Base-by-base conservation (phyloP, 225 moss, liverwort and hornwort species). In the Rhytidiadelphus loreus region DNA sequence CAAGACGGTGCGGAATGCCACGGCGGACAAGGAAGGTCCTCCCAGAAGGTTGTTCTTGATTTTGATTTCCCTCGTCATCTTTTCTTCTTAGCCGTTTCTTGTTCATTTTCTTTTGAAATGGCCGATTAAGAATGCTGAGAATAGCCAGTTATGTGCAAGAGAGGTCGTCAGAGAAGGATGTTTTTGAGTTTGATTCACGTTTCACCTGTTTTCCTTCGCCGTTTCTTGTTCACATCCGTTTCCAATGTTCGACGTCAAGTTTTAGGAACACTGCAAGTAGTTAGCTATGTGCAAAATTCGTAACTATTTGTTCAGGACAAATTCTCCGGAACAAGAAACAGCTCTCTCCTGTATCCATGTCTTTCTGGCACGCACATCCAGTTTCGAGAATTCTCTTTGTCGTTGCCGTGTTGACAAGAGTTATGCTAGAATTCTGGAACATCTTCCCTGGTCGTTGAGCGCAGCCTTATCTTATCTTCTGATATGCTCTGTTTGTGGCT, bases 1-100 rank as follows among this genome's bases (percentile, higher is more conserved):
- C 8, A 90, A 87, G 90, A 92, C 91, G 18, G 91, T 91, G 63
- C 86, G 91, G 83, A 90, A 81, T 56, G 52, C 68, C 52, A 83
- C 92, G 46, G 52, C 87, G 32, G 86, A 86, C 71, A 89, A 88
- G 81, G 73, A 72, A 9, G 86, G 41, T 32, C 77, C 86, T 43
- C 60, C 24, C 84, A 85, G 93, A 84, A 92, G 92, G 94, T 92
- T 55, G 61, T 80, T 92, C 80, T 57, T 81, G 50, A 83, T 88
- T 86, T 63, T 23, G 63, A 58, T 52, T 83, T 28, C 24, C 55
- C 26, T 58, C 58, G 21, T 41, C 35, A 13, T 83, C 39, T 85
- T 58, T 35, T 66, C 21, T 16, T 18, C 80, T 7, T 20, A 41
- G 52, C 44, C 28, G 21, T 74, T 50, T 81, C 37, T 85, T 18